These are phyloP conservation scores for Sutorius australiensis DNA, from an alignment of 768 basidiomycete genomes.

Conservation along the genomic window DNA sequence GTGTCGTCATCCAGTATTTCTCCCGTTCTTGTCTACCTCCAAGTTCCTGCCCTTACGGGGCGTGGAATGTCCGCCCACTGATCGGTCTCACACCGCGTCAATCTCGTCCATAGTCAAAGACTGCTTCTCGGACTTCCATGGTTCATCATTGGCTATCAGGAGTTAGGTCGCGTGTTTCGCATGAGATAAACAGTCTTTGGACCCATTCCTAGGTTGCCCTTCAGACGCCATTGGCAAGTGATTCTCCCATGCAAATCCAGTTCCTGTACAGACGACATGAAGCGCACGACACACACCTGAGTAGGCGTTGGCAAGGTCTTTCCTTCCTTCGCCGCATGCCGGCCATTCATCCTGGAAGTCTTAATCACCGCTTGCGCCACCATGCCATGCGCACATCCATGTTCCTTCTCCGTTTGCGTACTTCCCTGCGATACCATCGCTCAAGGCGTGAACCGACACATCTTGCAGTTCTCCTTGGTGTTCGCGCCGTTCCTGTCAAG, in stretches of 20 bases:
- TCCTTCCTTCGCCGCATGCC: conserved; percentile 23
- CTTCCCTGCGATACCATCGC: conserved; percentile 30
- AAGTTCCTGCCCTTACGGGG: not conserved
- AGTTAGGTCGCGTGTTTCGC: conserved; percentile 19
- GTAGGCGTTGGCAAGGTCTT: conserved; percentile 13
- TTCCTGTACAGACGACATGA: conserved; percentile 8
- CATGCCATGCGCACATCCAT: conserved; percentile 18
- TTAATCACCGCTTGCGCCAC: conserved; percentile 33
- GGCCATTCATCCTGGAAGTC: conserved; percentile 23
- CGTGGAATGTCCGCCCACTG: conserved; percentile 1
- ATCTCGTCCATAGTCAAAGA: conserved; percentile 18
- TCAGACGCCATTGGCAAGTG: conserved; percentile 3
- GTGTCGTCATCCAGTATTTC: not conserved
- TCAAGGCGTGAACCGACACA: conserved; percentile 10
- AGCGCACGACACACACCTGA: not conserved
- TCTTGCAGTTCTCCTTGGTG: conserved; percentile 9
- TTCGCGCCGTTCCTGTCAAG: conserved; percentile 18
- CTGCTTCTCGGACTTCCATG: conserved; percentile 16
- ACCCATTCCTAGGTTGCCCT: conserved; percentile 5
- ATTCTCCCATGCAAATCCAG: conserved; percentile 30
- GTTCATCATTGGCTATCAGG: conserved; percentile 15
- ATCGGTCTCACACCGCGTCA: conserved; percentile 25
- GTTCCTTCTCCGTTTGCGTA: conserved; percentile 20
- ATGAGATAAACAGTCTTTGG: conserved; percentile 10
- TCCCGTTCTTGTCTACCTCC: not conserved